These are phyloP conservation scores for Aspergillus carlsbadensis DNA, from an alignment of 495 filamentous ascomycete genomes.

Conservation along the genomic window DNA sequence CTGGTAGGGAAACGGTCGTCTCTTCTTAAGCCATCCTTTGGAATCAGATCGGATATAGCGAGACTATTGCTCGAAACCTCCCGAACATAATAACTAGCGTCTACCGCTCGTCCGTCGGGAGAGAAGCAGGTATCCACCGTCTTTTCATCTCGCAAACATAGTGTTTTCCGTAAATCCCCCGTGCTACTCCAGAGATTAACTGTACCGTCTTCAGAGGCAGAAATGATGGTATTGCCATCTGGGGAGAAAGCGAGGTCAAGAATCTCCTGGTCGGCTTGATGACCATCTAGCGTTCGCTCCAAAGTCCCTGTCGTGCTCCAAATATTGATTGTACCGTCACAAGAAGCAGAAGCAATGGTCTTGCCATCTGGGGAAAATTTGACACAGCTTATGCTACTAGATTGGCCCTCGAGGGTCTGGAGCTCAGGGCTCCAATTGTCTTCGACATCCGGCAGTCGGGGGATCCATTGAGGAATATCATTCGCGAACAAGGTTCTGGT, in stretches of 20 bases:
- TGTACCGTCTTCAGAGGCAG: background rate
- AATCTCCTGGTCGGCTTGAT: background rate
- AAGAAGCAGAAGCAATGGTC: constrained; percentile 11
- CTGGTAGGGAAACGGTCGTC: background rate
- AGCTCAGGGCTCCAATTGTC: constrained; percentile 2
- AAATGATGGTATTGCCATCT: background rate
- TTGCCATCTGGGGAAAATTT: constrained; percentile 4
- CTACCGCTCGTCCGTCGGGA: too few relatives aligned
- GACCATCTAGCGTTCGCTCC: background rate
- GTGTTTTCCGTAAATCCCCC: too few relatives aligned
- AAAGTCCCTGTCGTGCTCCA: too few relatives aligned
- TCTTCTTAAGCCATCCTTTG: too few relatives aligned
- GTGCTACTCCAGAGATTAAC: constrained; percentile 16
- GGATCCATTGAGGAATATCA: background rate
- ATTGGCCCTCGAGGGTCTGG: constrained; percentile 2
- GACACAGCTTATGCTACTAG: background rate
- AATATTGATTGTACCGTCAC: constrained; percentile 22
- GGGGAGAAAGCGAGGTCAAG: constrained; percentile 2
- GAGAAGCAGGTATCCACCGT: too few relatives aligned
- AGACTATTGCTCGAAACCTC: too few relatives aligned
- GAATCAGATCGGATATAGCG: background rate
- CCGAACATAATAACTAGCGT: too few relatives aligned
- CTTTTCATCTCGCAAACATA: too few relatives aligned
- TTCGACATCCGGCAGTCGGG: background rate
- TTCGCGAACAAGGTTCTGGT: background rate